Base-by-base conservation (phyloP, 164 flowering plant species). In the Kingdonia uniflora region DNA sequence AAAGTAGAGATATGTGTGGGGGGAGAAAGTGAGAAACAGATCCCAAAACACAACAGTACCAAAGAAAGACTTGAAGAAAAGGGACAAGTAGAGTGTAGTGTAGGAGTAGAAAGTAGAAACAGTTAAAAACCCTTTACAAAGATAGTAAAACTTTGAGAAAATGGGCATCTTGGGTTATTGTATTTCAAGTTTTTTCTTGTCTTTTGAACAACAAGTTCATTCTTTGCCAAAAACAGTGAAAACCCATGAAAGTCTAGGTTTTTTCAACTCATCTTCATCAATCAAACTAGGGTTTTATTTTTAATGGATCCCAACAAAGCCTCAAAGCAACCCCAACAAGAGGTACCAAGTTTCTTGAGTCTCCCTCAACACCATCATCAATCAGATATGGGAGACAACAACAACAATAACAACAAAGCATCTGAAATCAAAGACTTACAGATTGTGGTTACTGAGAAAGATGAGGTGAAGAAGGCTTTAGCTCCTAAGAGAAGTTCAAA, bases 401-500 rank as follows among this genome's bases (percentile, higher is more conserved):
- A 73, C 66, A 21, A 66, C 76, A 16, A 72, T n/a, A n/a, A n/a
- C n/a, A n/a, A n/a, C n/a, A n/a, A n/a, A n/a, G n/a, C n/a, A n/a
- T n/a, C n/a, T n/a, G n/a, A 75, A 51, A 55, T 65, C 61, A 79
- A 75, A 55, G 89, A 82, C 46, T 78, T 77, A 17, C 87, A 81
- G 69, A 81, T 83, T 42, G 74, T 66, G 20, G 59, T 79, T 52
- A 79, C 79, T 1, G 80, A 79, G 2, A 81, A 79, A 56, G 79
- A 73, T 48, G 86, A 74, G 1, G 49, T 48, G 6, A 79, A 79
- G 74, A 76, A 84, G 58, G 75, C 73, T 54, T 57, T 87, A 43
- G 96, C 79, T 0, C 96, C 96, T 2, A 87, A 80, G 54, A 70
- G 89, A 57, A 79, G 73, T 56, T 84, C 95, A 26, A 87, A 80